These are phyloP conservation scores for Eimeria acervulina DNA, from an alignment of 169 alveolate species.

Conservation along the genomic window DNA sequence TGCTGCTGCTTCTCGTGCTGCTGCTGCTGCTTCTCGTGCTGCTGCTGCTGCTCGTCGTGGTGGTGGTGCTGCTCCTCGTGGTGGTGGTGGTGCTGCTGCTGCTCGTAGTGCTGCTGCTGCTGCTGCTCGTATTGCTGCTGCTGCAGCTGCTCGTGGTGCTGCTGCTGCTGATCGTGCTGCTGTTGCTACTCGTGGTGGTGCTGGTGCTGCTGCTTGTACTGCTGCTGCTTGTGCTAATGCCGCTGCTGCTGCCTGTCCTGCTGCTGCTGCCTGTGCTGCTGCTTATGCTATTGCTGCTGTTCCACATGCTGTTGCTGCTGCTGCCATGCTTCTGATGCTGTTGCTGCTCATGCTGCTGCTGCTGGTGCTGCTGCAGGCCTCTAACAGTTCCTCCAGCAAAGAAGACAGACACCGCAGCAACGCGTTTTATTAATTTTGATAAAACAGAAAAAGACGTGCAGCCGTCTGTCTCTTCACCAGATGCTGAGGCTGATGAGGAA, in stretches of 20 bases:
- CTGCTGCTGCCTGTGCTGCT: no score
- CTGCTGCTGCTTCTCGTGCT: no score
- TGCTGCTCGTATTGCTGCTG: background rate
- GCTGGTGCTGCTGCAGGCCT: no score
- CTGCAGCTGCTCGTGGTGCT: background rate
- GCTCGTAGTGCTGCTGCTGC: background rate
- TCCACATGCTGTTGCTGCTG: constrained; percentile 12
- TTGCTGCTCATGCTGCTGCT: no score
- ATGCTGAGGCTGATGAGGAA: background rate
- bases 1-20: no score
- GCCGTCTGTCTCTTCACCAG: background rate
- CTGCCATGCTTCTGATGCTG: background rate
- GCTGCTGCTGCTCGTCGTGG: no score
- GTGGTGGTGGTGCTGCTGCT: no score
- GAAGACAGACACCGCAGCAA: constrained; percentile 55
- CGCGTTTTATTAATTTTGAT: constrained; percentile 37
- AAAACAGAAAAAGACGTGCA: background rate
- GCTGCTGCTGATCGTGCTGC: background rate
- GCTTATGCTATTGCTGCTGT: background rate
- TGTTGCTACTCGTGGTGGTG: background rate
- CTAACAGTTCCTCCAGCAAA: background rate
- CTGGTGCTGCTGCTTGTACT: background rate
- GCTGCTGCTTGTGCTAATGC: no score
- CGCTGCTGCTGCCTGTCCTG: no score
- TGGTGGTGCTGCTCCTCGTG: no score